Evolutionary conservation across 2,329 filamentous ascomycete genomes (phyloP), one percentile per base, ranked within the genome.

Genomic region (Paradendryphiella salina): DNA sequence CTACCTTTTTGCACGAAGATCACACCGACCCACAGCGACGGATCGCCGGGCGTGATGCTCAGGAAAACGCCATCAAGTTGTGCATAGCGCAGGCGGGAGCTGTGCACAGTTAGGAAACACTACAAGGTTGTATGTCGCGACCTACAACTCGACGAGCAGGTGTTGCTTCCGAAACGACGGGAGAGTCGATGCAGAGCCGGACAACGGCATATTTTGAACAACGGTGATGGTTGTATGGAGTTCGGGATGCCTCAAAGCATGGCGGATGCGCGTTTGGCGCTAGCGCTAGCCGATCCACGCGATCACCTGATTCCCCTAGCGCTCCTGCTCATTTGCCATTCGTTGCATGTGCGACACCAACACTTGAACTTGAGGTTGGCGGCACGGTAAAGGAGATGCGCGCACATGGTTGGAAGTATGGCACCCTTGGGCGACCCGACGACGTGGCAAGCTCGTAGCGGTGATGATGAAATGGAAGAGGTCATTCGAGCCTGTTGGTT

Each of bases 31-130:
- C 93, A 97, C 40, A 91, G 77, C 13, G 85, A 85, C 14, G 89
- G 85, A 67, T 96, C 87, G 18, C 88, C 88, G 0, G 90, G 89
- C 21, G 88, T 89, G 52, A 96, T 82, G 71, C 83, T 89, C 73
- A 96, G 83, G 75, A 94, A 96, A 55, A 96, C 81, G 45, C 94
- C 93, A 49, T 90, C 85, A 1, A 92, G 92, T 71, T 88, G 91
- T 52, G 87, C 85, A 75, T 89, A 84, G 73, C 88, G 91, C 63
- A 96, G 80, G 54, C 88, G 88, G 54, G 88, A 83, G 74, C 90
- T 96, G 73, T 55, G 48, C 52, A 54, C 34, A 36, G 64, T 72
- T 59, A 71, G 67, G 54, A 34, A 31, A 17, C 46, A 47, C 40
- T 50, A 56, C 55, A 55, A 58, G 56, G 53, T 21, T 40, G 46